Evolutionary conservation across 2,329 filamentous ascomycete species (phyloP).

Genomic region (Orbilia brochopaga): DNA sequence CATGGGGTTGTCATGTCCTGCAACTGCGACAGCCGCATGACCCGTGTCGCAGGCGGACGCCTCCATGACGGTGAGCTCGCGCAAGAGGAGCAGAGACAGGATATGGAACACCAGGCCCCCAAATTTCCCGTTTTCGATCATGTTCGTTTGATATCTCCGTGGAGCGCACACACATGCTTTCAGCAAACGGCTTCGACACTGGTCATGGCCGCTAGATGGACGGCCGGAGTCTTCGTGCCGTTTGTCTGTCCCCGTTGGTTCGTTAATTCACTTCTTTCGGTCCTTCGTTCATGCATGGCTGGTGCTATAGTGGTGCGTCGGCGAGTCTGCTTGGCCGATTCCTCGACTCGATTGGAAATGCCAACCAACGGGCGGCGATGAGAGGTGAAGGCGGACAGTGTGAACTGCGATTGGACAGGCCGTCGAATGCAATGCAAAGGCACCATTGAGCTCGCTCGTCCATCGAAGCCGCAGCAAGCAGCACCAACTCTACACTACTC

Average conservation of each 20-base stretch:
- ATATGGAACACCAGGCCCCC: slow-evolving; percentile 34
- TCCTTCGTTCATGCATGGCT: background rate
- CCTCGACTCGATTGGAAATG: slow-evolving; percentile 10
- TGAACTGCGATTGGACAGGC: slow-evolving; percentile 1
- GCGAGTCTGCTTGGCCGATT: slow-evolving; percentile 18
- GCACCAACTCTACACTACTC: background rate
- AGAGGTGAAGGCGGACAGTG: slow-evolving; percentile 6
- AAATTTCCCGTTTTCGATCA: slow-evolving; percentile 17
- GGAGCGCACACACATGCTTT: slow-evolving; percentile 6
- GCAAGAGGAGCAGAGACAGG: slow-evolving; percentile 24
- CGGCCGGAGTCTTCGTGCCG: background rate
- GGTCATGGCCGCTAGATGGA: background rate
- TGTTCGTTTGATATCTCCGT: slow-evolving; percentile 14
- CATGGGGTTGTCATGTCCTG: slow-evolving; percentile 22
- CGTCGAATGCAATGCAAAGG: slow-evolving; percentile 2
- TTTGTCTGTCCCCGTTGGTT: too few relatives aligned
- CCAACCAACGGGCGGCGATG: background rate
- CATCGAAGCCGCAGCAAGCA: background rate
- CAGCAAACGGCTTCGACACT: background rate
- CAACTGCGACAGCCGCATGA: slow-evolving; percentile 30
- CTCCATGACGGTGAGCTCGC: slow-evolving; percentile 30
- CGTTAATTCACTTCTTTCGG: background rate
- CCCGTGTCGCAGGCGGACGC: slow-evolving; percentile 32
- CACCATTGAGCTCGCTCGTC: background rate
- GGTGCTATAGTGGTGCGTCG: slow-evolving; percentile 5